Conservation (phyloP, 176 grass and related monocot species). For the Zea mays region Zm-B73-REFERENCE-NAM-5.0 NC_050103.1:176419501-176420000, state of each 20-base stretch:
- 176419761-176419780: conserved; percentile 42
- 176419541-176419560: conserved; percentile 42
- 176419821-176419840: conserved; percentile 24
- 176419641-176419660: conserved; percentile 7
- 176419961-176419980: too few relatives aligned
- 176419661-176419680: conserved; percentile 11
- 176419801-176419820: conserved; percentile 27
- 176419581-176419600: conserved; percentile 9
- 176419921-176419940: background rate
- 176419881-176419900: conserved; percentile 17
- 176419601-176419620: conserved; percentile 25
- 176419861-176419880: conserved; percentile 24
- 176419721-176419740: conserved; percentile 42
- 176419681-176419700: background rate
- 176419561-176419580: conserved; percentile 30
- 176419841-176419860: conserved; percentile 2
- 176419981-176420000: too few relatives aligned
- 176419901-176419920: background rate
- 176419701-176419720: conserved; percentile 18
- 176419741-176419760: background rate
- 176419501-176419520: conserved; percentile 79
- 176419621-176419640: conserved; percentile 38
- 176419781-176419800: conserved; percentile 8
- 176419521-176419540: conserved; percentile 45
- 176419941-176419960: too few relatives aligned